Evolutionary conservation across 345 rosid genomes (phyloP), one percentile per base, ranked within the genome.

Genomic region (Anastatica hierochuntica): DNA sequence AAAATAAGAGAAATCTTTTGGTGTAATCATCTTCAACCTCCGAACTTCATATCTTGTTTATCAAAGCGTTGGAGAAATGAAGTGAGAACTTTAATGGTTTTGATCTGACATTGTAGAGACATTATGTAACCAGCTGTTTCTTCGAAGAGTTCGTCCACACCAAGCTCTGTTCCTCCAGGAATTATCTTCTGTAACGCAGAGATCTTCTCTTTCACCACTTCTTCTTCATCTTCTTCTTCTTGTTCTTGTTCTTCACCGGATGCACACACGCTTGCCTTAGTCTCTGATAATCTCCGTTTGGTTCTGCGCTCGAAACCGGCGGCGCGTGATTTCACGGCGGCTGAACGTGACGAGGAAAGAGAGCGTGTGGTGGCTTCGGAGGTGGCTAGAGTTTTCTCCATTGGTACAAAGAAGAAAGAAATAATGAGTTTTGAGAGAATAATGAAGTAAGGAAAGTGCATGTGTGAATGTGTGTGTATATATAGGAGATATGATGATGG

Each of bases 51-150:
- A 43, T 77, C 75, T 60, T 81, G 69, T 59, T 74, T 71, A 19
- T 71, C 82, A 38, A 79, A 42, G 10, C 74, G 74, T 65, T 81
- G 72, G 48, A 84, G 62, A 47, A 77, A 71, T 13, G 53, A 60
- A 13, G 79, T 36, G 18, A 84, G 80, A 13, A 67, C 70, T 67
- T 66, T 74, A 82, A 81, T 69, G 71, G 82, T 72, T 68, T 67
- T 77, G 53, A 84, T 69, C 51, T 81, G 94, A 60, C 66, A 71
- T 62, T 79, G 76, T 67, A 84, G 57, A 57, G 75, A 63, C 72
- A 77, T 49, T 7, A 84, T 84, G 63, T 84, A 84, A 13, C 39
- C 80, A 26, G 94, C 94, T 5, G 88, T 84, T 56, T 81, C 84
- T 72, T 84, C 82, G 39, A 79, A 81, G 60, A 84, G 66, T 61